Evolutionary conservation across 2,329 filamentous ascomycete genomes (phyloP).

Genomic region (Aspergillus phoenicis): DNA sequence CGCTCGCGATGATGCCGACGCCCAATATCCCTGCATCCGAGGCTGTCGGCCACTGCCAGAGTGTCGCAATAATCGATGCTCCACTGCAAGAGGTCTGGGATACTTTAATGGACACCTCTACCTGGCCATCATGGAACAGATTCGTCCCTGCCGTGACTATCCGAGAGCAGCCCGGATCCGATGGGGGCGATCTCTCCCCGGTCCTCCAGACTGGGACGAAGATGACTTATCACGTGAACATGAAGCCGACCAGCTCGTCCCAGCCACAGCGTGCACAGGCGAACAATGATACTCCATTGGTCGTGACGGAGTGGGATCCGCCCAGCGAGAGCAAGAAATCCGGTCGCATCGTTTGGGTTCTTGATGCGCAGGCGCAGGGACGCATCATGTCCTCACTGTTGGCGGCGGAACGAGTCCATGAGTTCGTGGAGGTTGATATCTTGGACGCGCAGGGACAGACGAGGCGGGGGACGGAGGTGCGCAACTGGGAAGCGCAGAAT

Average conservation of each 20-base stretch:
- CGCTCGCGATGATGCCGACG: slow-evolving; percentile 10
- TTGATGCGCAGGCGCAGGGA: slow-evolving; percentile 32
- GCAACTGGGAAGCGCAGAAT: slow-evolving; percentile 51
- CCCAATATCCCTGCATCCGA: slow-evolving; percentile 35
- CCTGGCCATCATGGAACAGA: slow-evolving; percentile 52
- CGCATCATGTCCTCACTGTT: slow-evolving; percentile 40
- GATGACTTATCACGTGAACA: slow-evolving; percentile 49
- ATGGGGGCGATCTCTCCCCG: slow-evolving; percentile 22
- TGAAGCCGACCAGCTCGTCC: slow-evolving; percentile 36
- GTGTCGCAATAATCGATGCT: slow-evolving; percentile 44
- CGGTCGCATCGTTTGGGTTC: slow-evolving; percentile 34
- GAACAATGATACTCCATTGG: slow-evolving; percentile 28
- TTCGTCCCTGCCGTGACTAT: slow-evolving; percentile 52
- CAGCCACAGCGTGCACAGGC: slow-evolving; percentile 26
- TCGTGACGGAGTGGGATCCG: slow-evolving; percentile 39
- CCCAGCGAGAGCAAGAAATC: slow-evolving; percentile 8
- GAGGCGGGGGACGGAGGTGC: slow-evolving; percentile 34
- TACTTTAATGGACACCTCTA: slow-evolving; percentile 48
- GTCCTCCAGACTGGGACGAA: slow-evolving; percentile 43
- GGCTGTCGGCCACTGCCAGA: slow-evolving; percentile 35
- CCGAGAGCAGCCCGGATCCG: slow-evolving; percentile 40
- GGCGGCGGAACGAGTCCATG: slow-evolving; percentile 51
- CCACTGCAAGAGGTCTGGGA: slow-evolving; percentile 48
- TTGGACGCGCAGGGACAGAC: slow-evolving; percentile 8
- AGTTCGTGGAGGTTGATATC: slow-evolving; percentile 44